Base-by-base conservation (phyloP, 2,329 filamentous ascomycete genomes). In the Acrocalymma vagum region DNA sequence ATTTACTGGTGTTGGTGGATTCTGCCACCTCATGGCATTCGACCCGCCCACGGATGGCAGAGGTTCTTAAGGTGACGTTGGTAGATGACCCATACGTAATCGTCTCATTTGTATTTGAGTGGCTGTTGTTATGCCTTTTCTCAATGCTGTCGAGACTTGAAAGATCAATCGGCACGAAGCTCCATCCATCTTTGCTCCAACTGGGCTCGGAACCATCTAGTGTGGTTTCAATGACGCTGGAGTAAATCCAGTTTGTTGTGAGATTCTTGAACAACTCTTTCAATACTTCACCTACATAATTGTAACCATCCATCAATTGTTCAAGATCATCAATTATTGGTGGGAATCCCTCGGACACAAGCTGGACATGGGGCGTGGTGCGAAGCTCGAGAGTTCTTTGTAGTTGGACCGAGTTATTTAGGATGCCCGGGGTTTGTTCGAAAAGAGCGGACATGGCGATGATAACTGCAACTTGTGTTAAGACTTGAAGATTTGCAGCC, bases 171-270 rank as follows among this genome's bases (percentile, higher is more conserved):
- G 56, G 58, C 16, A 57, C 51, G 30, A 62, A 62, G 20, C 52
- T 55, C 56, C 52, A 60, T 1, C 51, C 53, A 28, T 62, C 47
- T 9, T 31, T 44, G 26, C 52, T 58, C 58, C 58, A 62, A 5
- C 18, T 20, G 2, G 55, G 54, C 14, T 56, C 36, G 8, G 46
- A 45, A 1, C 42, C 50, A 31, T 55, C 47, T 16, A 53, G 27
- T 15, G 56, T 45, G 5, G 53, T 30, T 29, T 58, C 48, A 13
- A 58, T 44, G 2, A 47, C 38, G 8, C 48, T 55, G 11, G 45
- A 45, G 33, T 55, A 53, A 20, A 60, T 44, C 58, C 58, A 61
- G 28, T 55, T 57, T 3, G 49, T 55, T 5, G 42, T 38, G 5
- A 53, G 39, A 14, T 55, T 45, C 4, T 17, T 42, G 17, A 44